Evolutionary conservation across 192 early-diverging fungal genomes (phyloP).

Genomic region (Polychytrium aggregatum): DNA sequence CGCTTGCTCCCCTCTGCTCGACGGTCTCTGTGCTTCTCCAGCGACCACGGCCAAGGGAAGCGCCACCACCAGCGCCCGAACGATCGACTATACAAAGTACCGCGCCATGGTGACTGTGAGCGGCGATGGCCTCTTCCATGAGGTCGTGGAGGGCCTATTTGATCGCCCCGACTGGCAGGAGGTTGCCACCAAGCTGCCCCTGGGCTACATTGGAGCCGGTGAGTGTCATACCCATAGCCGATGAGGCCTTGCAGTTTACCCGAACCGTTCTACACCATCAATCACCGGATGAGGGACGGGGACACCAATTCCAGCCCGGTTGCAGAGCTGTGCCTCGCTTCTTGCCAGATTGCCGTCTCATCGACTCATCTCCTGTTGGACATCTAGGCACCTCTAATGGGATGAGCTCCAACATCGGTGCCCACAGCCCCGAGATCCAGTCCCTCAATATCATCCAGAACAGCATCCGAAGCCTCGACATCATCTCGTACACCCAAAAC

Average conservation of each 20-base stretch:
- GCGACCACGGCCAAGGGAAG: constrained; percentile 51
- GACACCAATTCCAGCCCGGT: too few relatives aligned
- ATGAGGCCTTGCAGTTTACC: too few relatives aligned
- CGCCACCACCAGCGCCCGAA: constrained; percentile 48
- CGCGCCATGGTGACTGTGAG: constrained; percentile 53
- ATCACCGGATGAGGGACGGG: too few relatives aligned
- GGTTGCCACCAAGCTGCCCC: constrained; percentile 36
- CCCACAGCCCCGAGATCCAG: constrained; percentile 26
- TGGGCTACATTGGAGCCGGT: constrained; percentile 48
- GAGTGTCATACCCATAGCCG: too few relatives aligned
- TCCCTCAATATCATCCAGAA: constrained; percentile 24
- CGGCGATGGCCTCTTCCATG: constrained; percentile 75
- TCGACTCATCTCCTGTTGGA: too few relatives aligned
- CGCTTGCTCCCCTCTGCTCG: neutral
- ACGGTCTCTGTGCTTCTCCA: constrained; percentile 5
- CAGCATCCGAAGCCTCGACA: constrained; percentile 12
- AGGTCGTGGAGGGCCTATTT: constrained; percentile 72
- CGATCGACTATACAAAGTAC: constrained; percentile 40
- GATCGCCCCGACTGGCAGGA: constrained; percentile 49
- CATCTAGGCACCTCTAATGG: too few relatives aligned
- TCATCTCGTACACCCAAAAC: constrained; percentile 27
- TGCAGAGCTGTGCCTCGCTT: too few relatives aligned
- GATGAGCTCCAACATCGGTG: too few relatives aligned
- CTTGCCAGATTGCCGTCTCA: too few relatives aligned
- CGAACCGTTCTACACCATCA: too few relatives aligned